phyloP scores from a whole-genome alignment of 495 filamentous ascomycete genomes.

The Margaritispora aquatica region DNA sequence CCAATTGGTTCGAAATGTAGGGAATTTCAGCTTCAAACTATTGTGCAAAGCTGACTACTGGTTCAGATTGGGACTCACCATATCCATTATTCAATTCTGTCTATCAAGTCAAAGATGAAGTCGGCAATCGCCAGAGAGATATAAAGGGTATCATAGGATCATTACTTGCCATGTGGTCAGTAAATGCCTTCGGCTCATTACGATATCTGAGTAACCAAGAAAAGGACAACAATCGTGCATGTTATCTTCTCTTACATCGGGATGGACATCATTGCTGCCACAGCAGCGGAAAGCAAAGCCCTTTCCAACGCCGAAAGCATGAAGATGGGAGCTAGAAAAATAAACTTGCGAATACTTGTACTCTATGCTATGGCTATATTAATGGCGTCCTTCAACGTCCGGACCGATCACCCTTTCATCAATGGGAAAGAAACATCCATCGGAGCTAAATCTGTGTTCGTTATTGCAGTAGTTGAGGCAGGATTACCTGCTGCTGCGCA shows the following conservation, averaged over 20 bases:
- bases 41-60: not conserved
- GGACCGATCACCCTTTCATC: constrained; percentile 38
- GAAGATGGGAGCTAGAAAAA: constrained; percentile 44
- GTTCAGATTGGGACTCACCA: constrained; percentile 29
- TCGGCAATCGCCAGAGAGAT: constrained; percentile 15
- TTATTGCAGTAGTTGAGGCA: constrained; percentile 39
- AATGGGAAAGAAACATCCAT: constrained; percentile 35
- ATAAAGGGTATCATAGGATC: constrained; percentile 23
- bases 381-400: constrained; percentile 37
- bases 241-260: constrained; percentile 43
- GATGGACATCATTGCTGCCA: constrained; percentile 39
- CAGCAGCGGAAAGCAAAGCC: constrained; percentile 39
- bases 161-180: constrained; percentile 30
- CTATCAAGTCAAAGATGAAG: constrained; percentile 24
- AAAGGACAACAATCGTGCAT: constrained; percentile 36
- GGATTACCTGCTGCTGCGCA: constrained; percentile 33
- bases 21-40: constrained; percentile 3
- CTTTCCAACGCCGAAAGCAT: constrained; percentile 40
- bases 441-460: constrained; percentile 34
- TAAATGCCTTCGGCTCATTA: not conserved
- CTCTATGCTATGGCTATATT: constrained; percentile 38
- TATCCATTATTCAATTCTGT: constrained; percentile 31
- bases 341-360: constrained; percentile 37
- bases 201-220: not conserved
- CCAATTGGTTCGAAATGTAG: constrained; percentile 29